These are phyloP conservation scores for Agrocybe chaxingu DNA, from an alignment of 768 basidiomycete species.

Conservation along the genomic window DNA sequence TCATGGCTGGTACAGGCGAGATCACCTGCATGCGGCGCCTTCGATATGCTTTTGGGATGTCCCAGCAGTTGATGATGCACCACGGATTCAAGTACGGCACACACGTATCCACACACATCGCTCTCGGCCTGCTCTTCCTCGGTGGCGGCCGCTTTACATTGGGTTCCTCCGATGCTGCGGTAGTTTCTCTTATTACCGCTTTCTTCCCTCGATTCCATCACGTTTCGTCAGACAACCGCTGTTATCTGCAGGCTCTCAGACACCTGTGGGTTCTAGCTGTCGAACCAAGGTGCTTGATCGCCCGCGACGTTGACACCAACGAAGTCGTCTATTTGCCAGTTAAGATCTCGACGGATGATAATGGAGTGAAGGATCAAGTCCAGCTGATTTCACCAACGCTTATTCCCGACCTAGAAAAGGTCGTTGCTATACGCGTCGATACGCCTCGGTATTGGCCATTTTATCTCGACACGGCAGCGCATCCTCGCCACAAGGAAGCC, in stretches of 20 bases:
- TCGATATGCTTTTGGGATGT: constrained; percentile 87
- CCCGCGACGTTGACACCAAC: constrained; percentile 87
- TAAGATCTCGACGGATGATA: constrained; percentile 78
- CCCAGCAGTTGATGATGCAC: constrained; percentile 57
- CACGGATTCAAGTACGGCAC: constrained; percentile 80
- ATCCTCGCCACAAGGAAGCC: constrained; percentile 62
- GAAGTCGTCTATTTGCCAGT: constrained; percentile 92
- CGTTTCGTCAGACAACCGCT: constrained; percentile 80
- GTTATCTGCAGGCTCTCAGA: constrained; percentile 87
- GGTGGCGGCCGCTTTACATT: constrained; percentile 91
- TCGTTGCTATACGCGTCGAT: constrained; percentile 83
- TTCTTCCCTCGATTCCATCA: constrained; percentile 90
- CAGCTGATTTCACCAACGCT: constrained; percentile 91
- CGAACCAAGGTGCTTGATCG: constrained; percentile 89
- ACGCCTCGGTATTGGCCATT: constrained; percentile 97
- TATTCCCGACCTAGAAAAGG: constrained; percentile 81
- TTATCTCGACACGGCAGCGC: constrained; percentile 71
- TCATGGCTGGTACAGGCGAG: constrained; percentile 98
- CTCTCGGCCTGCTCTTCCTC: constrained; percentile 88
- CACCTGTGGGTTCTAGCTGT: constrained; percentile 96
- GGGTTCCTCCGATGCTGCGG: constrained; percentile 87
- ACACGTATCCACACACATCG: constrained; percentile 87
- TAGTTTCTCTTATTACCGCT: constrained; percentile 84
- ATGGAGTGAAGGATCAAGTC: constrained; percentile 56
- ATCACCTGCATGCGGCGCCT: constrained; percentile 84